A percentile compares a stretch with the other conserved stretches of the same genome.
phyloP scores from a whole-genome alignment of 768 basidiomycete genomes.

The Artomyces pyxidatus region DNA sequence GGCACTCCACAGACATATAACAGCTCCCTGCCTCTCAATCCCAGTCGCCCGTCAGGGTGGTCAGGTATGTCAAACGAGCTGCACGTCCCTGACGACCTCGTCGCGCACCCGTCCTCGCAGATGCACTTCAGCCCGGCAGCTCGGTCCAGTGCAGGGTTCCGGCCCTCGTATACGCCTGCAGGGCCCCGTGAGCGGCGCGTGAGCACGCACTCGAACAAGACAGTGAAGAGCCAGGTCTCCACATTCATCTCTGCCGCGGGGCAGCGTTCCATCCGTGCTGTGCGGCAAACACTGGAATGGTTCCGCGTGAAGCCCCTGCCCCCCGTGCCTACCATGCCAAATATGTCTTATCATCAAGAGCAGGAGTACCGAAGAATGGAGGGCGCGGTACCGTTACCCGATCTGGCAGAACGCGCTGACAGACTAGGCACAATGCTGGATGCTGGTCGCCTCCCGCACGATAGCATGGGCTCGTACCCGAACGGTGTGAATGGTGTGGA shows the following conservation, averaged over 20 bases:
- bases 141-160: neutral
- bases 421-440: constrained; percentile 41
- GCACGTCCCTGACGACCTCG: neutral
- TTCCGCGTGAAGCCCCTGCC: constrained; percentile 47
- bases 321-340: constrained; percentile 45
- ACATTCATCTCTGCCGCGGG: constrained; percentile 39
- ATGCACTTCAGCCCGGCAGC: neutral
- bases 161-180: neutral
- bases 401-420: constrained; percentile 43
- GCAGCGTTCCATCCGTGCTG: constrained; percentile 8
- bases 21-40: constrained; percentile 7
- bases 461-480: constrained; percentile 27
- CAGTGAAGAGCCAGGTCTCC: constrained; percentile 35
- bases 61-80: neutral
- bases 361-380: constrained; percentile 37
- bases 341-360: constrained; percentile 35
- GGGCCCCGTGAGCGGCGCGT: constrained; percentile 18
- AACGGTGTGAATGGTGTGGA: neutral
- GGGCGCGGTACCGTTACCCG: constrained; percentile 40
- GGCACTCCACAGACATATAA: constrained; percentile 3
- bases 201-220: constrained; percentile 34
- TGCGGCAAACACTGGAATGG: constrained; percentile 23
- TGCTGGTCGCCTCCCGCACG: constrained; percentile 45
- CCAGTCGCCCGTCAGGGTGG: neutral
- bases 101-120: neutral